phyloP scores from a whole-genome alignment of 1,139 yeast genomes.

The Sugiyamaella japonica region DNA sequence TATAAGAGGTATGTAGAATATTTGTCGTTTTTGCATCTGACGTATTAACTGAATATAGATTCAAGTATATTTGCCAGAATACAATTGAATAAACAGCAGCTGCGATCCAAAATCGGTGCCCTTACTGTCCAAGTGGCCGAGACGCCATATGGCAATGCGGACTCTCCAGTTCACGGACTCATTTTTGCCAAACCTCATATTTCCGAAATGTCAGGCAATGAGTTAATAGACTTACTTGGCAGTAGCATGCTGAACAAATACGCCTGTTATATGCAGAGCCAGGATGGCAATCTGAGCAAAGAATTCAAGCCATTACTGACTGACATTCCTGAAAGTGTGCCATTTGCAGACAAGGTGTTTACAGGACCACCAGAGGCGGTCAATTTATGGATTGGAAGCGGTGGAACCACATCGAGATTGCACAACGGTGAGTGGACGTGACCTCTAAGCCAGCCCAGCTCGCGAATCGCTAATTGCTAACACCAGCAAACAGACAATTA shows the following conservation, averaged over 20 bases:
- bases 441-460: background rate
- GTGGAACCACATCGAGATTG: constrained; percentile 40
- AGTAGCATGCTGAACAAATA: constrained; percentile 4
- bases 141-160: constrained; percentile 45
- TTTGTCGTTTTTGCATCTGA: constrained; percentile 15
- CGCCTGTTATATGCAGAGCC: constrained; percentile 43
- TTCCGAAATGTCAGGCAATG: constrained; percentile 29
- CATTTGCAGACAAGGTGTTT: constrained; percentile 35
- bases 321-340: constrained; percentile 29
- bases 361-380: constrained; percentile 40
- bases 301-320: constrained; percentile 31
- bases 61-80: constrained; percentile 21
- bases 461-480: background rate
- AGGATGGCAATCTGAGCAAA: constrained; percentile 39
- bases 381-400: constrained; percentile 44
- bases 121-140: constrained; percentile 37
- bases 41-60: background rate
- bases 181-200: constrained; percentile 40
- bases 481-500: constrained; percentile 35
- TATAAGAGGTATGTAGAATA: constrained; percentile 18
- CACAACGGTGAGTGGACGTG: constrained; percentile 38
- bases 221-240: constrained; percentile 30
- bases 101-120: constrained; percentile 24
- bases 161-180: constrained; percentile 39
- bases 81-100: constrained; percentile 18